phyloP scores from a whole-genome alignment of 495 filamentous ascomycete species.

The Aspergillus steynii region DNA sequence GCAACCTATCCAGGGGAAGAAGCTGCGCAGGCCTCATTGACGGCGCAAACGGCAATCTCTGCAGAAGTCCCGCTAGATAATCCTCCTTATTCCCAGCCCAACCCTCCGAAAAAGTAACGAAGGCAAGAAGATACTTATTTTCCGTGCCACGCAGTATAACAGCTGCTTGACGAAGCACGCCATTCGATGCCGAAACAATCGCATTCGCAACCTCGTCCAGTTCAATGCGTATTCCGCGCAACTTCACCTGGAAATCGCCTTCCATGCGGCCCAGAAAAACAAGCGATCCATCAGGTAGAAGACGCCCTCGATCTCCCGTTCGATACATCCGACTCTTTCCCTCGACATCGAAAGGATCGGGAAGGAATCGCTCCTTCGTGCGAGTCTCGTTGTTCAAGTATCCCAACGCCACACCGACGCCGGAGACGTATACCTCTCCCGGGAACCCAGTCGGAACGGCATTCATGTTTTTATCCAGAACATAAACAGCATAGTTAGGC shows the following conservation, averaged over 20 bases:
- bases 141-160: constrained; percentile 22
- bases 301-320: constrained; percentile 16
- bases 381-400: not conserved
- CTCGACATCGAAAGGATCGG: not conserved
- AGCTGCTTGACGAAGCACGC: constrained; percentile 26
- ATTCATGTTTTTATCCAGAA: not conserved
- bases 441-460: not conserved
- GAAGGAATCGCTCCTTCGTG: not conserved
- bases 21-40: constrained; percentile 38
- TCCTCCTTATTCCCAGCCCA: not conserved
- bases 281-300: constrained; percentile 27
- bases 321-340: not conserved
- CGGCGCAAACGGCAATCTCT: constrained; percentile 28
- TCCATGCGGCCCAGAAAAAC: constrained; percentile 36
- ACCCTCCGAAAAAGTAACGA: constrained; percentile 14
- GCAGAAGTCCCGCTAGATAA: not conserved
- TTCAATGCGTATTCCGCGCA: constrained; percentile 49
- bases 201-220: constrained; percentile 40
- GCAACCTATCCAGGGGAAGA: constrained; percentile 35
- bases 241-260: constrained; percentile 48
- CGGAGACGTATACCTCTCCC: not conserved
- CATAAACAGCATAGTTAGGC: not conserved
- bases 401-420: not conserved
- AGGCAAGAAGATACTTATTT: constrained; percentile 29
- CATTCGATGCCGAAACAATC: constrained; percentile 27